phyloP scores from a whole-genome alignment of 768 basidiomycete species.

The Flagelloscypha sp. region DNA sequence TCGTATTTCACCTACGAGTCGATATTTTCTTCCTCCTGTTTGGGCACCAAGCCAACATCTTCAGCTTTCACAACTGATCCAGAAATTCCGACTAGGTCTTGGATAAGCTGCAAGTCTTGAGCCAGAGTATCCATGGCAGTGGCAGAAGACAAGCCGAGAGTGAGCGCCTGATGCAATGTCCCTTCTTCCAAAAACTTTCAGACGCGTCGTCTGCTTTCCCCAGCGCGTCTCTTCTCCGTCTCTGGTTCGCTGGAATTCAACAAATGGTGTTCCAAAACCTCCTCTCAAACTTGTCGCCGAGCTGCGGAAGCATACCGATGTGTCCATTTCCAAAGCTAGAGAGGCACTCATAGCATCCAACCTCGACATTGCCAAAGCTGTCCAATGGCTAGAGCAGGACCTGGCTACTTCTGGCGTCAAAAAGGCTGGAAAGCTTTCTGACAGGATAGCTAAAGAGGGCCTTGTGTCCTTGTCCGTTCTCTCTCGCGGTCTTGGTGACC shows the following conservation, averaged over 20 bases:
- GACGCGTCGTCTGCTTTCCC: neutral
- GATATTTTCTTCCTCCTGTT: too few species aligned
- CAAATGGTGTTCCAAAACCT: constrained; percentile 39
- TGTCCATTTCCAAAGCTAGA: constrained; percentile 81
- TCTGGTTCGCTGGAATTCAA: constrained; percentile 24
- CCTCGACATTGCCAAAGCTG: constrained; percentile 66
- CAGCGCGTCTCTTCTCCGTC: constrained; percentile 10
- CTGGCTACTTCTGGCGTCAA: constrained; percentile 59
- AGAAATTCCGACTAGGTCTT: constrained; percentile 47
- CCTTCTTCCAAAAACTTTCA: constrained; percentile 5
- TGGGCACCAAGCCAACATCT: too few species aligned
- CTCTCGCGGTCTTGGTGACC: constrained; percentile 50
- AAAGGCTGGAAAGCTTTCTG: constrained; percentile 78
- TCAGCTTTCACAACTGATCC: too few species aligned
- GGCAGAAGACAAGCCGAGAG: constrained; percentile 21
- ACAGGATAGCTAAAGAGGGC: constrained; percentile 70
- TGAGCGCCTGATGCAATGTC: constrained; percentile 1
- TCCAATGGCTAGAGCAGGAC: constrained; percentile 78
- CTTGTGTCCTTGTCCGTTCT: constrained; percentile 71
- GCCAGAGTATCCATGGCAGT: constrained; percentile 53
- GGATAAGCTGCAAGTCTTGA: constrained; percentile 71
- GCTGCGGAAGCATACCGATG: constrained; percentile 72
- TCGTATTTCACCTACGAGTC: too few species aligned
- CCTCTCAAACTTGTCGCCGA: constrained; percentile 76
- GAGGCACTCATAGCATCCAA: constrained; percentile 73